These are phyloP conservation scores for Globisporangium canariense DNA, from an alignment of 352 stramenopile species.

Conservation along the genomic window DNA sequence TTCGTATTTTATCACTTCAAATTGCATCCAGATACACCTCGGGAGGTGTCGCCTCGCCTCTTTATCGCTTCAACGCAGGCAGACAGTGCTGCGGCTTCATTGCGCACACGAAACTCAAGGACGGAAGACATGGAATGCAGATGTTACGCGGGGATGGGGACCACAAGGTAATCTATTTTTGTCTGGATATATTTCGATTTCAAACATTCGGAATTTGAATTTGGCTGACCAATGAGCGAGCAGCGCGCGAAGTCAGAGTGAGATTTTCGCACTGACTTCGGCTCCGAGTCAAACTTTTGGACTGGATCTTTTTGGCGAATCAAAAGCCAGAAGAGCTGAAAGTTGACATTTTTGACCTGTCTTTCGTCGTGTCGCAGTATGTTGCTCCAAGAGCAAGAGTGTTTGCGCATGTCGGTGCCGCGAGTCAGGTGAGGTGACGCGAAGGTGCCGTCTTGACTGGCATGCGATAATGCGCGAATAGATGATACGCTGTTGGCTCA, in stretches of 20 bases:
- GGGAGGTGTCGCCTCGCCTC: constrained; percentile 6
- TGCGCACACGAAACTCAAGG: not conserved
- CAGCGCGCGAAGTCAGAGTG: constrained; percentile 30
- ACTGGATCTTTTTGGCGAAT: constrained; percentile 4
- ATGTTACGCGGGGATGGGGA: not conserved
- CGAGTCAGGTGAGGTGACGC: not conserved
- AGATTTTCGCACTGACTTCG: not conserved
- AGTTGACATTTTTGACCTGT: not conserved
- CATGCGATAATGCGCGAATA: no score
- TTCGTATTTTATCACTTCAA: constrained; percentile 21
- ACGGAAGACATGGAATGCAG: constrained; percentile 18
- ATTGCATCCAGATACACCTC: constrained; percentile 9
- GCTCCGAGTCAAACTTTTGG: not conserved
- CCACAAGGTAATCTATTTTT: constrained; percentile 10
- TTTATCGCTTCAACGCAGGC: not conserved
- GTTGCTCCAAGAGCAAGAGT: constrained; percentile 7
- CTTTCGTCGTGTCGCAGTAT: not conserved
- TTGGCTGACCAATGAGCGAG: constrained; percentile 38
- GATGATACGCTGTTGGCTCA: no score
- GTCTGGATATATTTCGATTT: constrained; percentile 8
- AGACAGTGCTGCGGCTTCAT: not conserved
- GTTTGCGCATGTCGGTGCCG: constrained; percentile 5
- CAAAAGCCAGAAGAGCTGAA: not conserved
- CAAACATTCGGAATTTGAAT: constrained; percentile 18
- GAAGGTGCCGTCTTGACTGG: not conserved